Evolutionary conservation across 2,329 filamentous ascomycete species (phyloP).

Genomic region (Penicillium oxalicum): DNA sequence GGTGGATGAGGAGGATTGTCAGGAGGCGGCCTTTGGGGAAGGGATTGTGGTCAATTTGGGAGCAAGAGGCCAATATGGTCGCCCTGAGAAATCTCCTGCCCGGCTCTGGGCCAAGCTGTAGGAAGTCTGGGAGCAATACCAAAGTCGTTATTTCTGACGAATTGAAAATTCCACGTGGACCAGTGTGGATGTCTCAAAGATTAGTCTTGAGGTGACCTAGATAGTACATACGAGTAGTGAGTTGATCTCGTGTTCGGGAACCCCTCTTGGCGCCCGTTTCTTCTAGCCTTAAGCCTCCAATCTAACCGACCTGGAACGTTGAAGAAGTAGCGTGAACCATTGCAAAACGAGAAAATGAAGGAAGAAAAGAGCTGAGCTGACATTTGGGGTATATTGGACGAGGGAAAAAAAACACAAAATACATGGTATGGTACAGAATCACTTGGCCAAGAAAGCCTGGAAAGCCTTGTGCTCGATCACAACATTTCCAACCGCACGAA

Average conservation of each 20-base stretch:
- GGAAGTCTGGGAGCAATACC: not conserved
- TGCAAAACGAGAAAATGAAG: too few relatives aligned
- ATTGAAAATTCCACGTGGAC: too few relatives aligned
- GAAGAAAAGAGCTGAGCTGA: not conserved
- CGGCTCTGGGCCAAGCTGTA: constrained; percentile 18
- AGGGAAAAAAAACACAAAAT: not conserved
- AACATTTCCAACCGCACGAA: constrained; percentile 74
- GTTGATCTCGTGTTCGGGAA: too few relatives aligned
- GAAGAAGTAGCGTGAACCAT: too few relatives aligned
- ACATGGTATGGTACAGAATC: constrained; percentile 17
- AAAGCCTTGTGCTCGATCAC: constrained; percentile 96
- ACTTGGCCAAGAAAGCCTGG: constrained; percentile 86
- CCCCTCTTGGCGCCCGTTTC: too few relatives aligned
- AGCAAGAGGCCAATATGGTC: constrained; percentile 16
- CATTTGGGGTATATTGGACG: constrained; percentile 4
- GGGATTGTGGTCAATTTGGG: constrained; percentile 33
- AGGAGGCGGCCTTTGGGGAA: constrained; percentile 58
- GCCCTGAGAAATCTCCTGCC: constrained; percentile 10
- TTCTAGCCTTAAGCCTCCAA: too few relatives aligned
- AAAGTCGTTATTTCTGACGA: not conserved
- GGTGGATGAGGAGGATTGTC: constrained; percentile 75
- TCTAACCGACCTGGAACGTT: too few relatives aligned
- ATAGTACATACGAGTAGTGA: too few relatives aligned
- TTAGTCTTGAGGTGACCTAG: too few relatives aligned
- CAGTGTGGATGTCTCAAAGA: too few relatives aligned